phyloP scores from a whole-genome alignment of 192 early-diverging fungal species.

The Entrophospora sp. region DNA sequence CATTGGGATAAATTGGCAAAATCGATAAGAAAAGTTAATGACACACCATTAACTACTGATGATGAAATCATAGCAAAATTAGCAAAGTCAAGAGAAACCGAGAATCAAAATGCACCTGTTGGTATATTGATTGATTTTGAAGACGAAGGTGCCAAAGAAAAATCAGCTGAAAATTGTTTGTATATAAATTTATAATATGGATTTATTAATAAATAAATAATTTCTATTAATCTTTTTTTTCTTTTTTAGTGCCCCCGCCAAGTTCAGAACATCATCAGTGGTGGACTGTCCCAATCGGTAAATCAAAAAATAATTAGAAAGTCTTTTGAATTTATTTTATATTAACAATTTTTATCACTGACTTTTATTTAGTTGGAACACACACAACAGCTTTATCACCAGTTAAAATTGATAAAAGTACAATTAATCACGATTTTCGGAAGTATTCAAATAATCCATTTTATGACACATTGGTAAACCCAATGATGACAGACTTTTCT shows the following conservation, averaged over 20 bases:
- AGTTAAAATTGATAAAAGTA: no score
- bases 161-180: not conserved
- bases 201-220: not conserved
- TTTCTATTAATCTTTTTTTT: not conserved
- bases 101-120: not conserved
- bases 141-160: not conserved
- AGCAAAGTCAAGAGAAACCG: no score
- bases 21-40: not conserved
- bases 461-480: no score
- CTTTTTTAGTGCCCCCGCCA: slow-evolving; percentile 36
- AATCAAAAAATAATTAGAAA: not conserved
- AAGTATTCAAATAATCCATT: no score
- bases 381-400: no score
- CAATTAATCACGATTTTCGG: no score
- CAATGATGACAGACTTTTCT: no score
- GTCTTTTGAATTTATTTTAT: not conserved
- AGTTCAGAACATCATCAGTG: slow-evolving; percentile 43
- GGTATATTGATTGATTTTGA: slow-evolving; percentile 13
- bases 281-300: slow-evolving; percentile 40
- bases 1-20: not conserved
- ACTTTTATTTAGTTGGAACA: no score
- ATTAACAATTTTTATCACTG: no score
- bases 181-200: not conserved
- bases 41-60: not conserved
- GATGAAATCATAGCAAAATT: not conserved